A percentile compares a stretch with the other conserved stretches of the same genome.
These are phyloP conservation scores for Vitellaria paradoxa DNA, from an alignment of 179 eudicot genomes.

Conservation along the genomic window DNA sequence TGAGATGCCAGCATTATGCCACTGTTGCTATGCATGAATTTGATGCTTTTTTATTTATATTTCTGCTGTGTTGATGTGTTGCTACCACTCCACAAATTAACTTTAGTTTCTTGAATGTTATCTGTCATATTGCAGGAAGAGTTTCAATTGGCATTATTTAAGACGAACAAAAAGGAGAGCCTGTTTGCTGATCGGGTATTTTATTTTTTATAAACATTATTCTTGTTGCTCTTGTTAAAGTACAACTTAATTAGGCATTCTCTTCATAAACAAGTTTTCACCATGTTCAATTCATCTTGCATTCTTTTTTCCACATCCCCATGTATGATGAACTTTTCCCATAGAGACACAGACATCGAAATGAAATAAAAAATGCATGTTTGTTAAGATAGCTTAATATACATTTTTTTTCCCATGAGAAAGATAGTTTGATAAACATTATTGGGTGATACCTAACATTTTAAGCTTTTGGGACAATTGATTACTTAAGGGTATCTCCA, in stretches of 20 bases:
- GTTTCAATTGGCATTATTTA: slow-evolving; percentile 84
- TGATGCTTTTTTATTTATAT: not conserved
- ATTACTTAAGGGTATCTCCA: no score
- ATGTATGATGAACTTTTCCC: not conserved
- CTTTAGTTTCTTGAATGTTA: not conserved
- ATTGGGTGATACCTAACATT: no score
- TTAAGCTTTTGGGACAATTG: no score
- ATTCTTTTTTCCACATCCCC: not conserved
- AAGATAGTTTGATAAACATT: no score
- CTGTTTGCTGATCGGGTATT: slow-evolving; percentile 93
- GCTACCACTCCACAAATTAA: not conserved
- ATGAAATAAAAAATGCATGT: not conserved
- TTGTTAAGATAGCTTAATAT: no score
- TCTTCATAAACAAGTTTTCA: not conserved
- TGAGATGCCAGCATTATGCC: not conserved
- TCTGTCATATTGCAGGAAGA: slow-evolving; percentile 62
- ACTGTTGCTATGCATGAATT: not conserved
- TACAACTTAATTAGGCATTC: not conserved
- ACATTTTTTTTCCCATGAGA: no score
- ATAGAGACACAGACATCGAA: not conserved
- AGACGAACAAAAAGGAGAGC: slow-evolving; percentile 95
- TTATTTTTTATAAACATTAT: not conserved
- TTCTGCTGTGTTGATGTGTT: not conserved
- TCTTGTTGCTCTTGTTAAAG: not conserved
- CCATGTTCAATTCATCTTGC: not conserved